Conservation (phyloP, 2,329 filamentous ascomycete species). For the Aspergillus tubingensis region DNA sequence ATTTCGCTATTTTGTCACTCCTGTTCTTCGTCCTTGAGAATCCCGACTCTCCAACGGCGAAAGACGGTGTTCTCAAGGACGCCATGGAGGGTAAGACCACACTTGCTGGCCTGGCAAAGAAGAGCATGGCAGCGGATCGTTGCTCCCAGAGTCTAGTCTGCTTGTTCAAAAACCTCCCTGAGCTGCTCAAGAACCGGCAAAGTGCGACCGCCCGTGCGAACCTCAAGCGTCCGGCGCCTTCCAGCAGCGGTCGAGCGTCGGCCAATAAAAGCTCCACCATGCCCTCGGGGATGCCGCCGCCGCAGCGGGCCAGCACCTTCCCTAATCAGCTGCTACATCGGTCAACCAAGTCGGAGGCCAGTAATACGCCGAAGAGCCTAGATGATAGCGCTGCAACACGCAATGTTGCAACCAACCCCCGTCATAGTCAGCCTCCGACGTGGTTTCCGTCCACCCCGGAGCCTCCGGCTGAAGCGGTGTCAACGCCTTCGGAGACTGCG, state of each 20-base stretch:
- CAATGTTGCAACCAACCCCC: slow-evolving; percentile 23
- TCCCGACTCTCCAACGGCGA: slow-evolving; percentile 60
- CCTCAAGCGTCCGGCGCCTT: slow-evolving; percentile 51
- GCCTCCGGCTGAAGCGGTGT: slow-evolving; percentile 31
- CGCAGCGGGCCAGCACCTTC: slow-evolving; percentile 45
- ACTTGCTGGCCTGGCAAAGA: slow-evolving; percentile 74
- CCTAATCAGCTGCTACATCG: slow-evolving; percentile 35
- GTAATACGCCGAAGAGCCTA: slow-evolving; percentile 31
- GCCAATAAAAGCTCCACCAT: slow-evolving; percentile 11
- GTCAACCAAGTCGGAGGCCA: slow-evolving; percentile 26
- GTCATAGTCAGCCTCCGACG: slow-evolving; percentile 20
- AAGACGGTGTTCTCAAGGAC: slow-evolving; percentile 77
- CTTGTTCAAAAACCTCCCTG: slow-evolving; percentile 81
- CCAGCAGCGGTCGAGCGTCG: slow-evolving; percentile 18
- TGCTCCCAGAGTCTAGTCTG: slow-evolving; percentile 74
- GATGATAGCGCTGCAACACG: slow-evolving; percentile 30
- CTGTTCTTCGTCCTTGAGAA: slow-evolving; percentile 67
- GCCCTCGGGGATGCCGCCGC: slow-evolving; percentile 23
- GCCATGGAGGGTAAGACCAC: slow-evolving; percentile 82
- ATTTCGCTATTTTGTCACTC: slow-evolving; percentile 66
- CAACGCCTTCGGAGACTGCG: slow-evolving; percentile 30
- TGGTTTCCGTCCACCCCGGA: slow-evolving; percentile 32
- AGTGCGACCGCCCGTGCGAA: slow-evolving; percentile 49
- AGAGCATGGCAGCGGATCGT: slow-evolving; percentile 84
- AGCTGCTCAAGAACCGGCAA: slow-evolving; percentile 62